Base-by-base conservation (phyloP, 306 rosid species). In the Castanea mollissima region DNA sequence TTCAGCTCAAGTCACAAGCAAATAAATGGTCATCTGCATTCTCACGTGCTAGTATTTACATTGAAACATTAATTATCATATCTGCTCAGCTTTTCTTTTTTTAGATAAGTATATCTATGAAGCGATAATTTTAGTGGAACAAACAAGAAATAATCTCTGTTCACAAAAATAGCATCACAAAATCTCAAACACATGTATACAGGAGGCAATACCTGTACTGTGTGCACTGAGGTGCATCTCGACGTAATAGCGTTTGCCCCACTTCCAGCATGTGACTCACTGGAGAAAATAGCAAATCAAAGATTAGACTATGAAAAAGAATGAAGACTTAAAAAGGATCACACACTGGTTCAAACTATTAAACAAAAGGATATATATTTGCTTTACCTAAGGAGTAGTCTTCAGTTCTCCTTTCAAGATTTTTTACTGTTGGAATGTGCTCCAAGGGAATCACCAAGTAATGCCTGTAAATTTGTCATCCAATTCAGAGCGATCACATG, bases 181-280 rank as follows among this genome's bases (percentile, higher is more conserved):
- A 63, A 29, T 63, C 69, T 29, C 15, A 18, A 29, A 32, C 11
- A 10, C 60, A 80, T 19, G 5, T 52, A 38, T 13, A 73, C 74
- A 72, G 13, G 51, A 80, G 56, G 20, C 70, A 74, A 56, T 86
- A 92, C 95, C 92, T 86, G 88, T 84, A 80, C 4, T 76, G 86
- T 74, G 71, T 82, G 81, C 84, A 82, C 60, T 85, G 90, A 72
- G 95, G 95, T 71, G 93, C 97, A 75, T 89, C 93, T 78, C 83
- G 84, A n/a, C 55, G 79, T 73, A 90, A 41, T 71, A 92, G 75
- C 80, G 21, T 86, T 79, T 79, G 86, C 83, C 95, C 95, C 76
- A 92, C 95, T 60, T 87, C 89, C 73, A 89, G 69, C 95, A 90
- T 89, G 87, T 90, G 97, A 85, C 12, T 87, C 69, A 89, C 97